Base-by-base conservation (phyloP, 176 grass and related monocot species). In the Juncus effusus region DNA sequence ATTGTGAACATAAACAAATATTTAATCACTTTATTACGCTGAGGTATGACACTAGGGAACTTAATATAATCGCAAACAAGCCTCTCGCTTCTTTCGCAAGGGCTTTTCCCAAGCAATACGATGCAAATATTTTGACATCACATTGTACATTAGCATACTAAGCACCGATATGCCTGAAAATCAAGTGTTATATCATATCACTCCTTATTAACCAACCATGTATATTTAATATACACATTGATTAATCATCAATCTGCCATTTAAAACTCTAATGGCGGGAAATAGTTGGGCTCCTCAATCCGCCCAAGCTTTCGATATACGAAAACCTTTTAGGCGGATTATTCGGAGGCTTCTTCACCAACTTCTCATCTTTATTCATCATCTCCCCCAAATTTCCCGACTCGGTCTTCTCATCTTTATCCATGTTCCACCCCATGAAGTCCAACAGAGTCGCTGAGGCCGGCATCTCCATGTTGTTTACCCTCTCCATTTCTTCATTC, bases 271-370 rank as follows among this genome's bases (percentile, higher is more conserved):
- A 95, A 70, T 89, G 79, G 74, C 82, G 85, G 51, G 72, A 72
- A 41, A 70, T 73, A 9, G 85, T 50, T 6, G 85, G 89, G 65
- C 82, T 93, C 73, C 73, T 82, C 56, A 75, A 56, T 51, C 80
- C 79, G 50, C 85, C 72, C 67, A 86, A 70, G 70, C 76, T 81
- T 61, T 95, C 85, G 2, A 95, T 72, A 15, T 94, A 76, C 72
- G 73, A 81, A 88, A 28, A 83, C 82, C 54, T 90, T 64, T 74
- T 91, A 85, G 42, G 79, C 45, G 76, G 74, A 64, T 83, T 86
- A 63, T 76, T 87, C 10, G 79, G 79, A 58, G 84, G 82, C 75
- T 97, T 86, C 74, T 85, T 97, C 8, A 89, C 54, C 77, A 81
- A 79, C 40, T 66, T 78, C 54, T 89, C 82, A 14, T 88, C 87